phyloP scores from a whole-genome alignment of 805 yeast genomes.

The Ogataea methanolica region DNA sequence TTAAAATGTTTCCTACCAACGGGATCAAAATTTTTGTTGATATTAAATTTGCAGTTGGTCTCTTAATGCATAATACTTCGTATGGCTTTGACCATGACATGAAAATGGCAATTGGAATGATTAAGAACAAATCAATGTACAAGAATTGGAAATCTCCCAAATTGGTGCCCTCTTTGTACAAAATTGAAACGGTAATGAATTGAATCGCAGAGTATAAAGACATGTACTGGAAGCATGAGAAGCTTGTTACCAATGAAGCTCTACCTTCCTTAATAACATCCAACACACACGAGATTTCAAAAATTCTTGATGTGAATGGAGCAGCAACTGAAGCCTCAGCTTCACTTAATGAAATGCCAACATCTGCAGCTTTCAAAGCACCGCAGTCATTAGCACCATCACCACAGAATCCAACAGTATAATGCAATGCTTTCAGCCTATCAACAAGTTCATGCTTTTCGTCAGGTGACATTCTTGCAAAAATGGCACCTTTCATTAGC shows the following conservation, averaged over 20 bases:
- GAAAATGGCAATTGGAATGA: slow-evolving; percentile 90
- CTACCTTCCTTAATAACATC: slow-evolving; percentile 93
- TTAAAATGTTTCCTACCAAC: slow-evolving; percentile 67
- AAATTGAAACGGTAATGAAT: slow-evolving; percentile 77
- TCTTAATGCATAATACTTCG: slow-evolving; percentile 51
- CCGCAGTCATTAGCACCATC: slow-evolving; percentile 99
- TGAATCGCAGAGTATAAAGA: slow-evolving; percentile 95
- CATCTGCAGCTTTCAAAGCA: slow-evolving; percentile 95
- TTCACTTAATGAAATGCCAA: slow-evolving; percentile 91
- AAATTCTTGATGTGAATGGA: slow-evolving; percentile 87
- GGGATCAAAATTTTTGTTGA: slow-evolving; percentile 86
- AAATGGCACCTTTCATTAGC: slow-evolving; percentile 69
- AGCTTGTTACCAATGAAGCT: slow-evolving; percentile 90
- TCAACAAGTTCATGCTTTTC: slow-evolving; percentile 95
- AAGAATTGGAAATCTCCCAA: slow-evolving; percentile 95
- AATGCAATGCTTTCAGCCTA: slow-evolving; percentile 76
- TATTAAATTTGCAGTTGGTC: slow-evolving; percentile 93
- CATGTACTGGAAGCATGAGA: slow-evolving; percentile 97
- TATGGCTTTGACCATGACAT: slow-evolving; percentile 97
- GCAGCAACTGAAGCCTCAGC: slow-evolving; percentile 99
- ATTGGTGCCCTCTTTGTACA: slow-evolving; percentile 86
- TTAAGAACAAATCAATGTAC: slow-evolving; percentile 86
- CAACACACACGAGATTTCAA: slow-evolving; percentile 89
- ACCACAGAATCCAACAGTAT: slow-evolving; percentile 96
- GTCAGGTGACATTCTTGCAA: slow-evolving; percentile 98